These are phyloP conservation scores for Xylariaceae sp. DNA, from an alignment of 2,329 filamentous ascomycete genomes.

Conservation along the genomic window DNA sequence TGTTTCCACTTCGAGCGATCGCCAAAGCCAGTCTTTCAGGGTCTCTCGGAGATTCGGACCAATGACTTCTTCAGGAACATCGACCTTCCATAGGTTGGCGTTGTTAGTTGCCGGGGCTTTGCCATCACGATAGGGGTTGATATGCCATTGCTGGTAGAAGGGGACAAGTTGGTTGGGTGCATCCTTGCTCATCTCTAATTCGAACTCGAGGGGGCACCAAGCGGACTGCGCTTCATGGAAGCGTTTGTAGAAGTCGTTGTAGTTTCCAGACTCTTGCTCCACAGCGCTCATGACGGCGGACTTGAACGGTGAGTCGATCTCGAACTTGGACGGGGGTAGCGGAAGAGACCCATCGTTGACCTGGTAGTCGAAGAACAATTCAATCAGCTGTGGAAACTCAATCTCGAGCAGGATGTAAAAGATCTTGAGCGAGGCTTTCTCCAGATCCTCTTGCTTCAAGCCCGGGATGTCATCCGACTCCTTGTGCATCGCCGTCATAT, in stretches of 20 bases:
- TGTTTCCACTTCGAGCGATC: too few species aligned
- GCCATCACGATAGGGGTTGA: conserved; percentile 5
- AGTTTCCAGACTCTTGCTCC: too few species aligned
- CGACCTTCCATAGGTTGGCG: conserved; percentile 7
- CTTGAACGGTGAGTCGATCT: too few species aligned
- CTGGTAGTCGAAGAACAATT: neutral
- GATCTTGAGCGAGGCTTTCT: neutral
- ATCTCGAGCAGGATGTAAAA: neutral
- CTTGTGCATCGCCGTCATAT: neutral
- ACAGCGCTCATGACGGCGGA: too few species aligned
- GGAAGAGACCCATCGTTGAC: too few species aligned
- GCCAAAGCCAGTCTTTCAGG: conserved; percentile 1
- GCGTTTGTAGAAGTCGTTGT: too few species aligned
- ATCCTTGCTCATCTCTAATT: conserved; percentile 6
- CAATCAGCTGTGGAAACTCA: neutral
- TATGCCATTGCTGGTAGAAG: conserved; percentile 2
- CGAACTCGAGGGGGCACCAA: conserved; percentile 12
- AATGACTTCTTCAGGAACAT: conserved; percentile 6
- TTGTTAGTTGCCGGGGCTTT: conserved; percentile 4
- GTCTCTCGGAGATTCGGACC: conserved; percentile 1
- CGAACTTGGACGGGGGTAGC: too few species aligned
- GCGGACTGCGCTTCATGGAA: neutral
- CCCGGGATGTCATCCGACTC: neutral
- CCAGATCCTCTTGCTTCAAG: neutral
- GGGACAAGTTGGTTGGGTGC: conserved; percentile 6